phyloP scores from a whole-genome alignment of 169 alveolate species.

The Sarcocystis neurona region DNA sequence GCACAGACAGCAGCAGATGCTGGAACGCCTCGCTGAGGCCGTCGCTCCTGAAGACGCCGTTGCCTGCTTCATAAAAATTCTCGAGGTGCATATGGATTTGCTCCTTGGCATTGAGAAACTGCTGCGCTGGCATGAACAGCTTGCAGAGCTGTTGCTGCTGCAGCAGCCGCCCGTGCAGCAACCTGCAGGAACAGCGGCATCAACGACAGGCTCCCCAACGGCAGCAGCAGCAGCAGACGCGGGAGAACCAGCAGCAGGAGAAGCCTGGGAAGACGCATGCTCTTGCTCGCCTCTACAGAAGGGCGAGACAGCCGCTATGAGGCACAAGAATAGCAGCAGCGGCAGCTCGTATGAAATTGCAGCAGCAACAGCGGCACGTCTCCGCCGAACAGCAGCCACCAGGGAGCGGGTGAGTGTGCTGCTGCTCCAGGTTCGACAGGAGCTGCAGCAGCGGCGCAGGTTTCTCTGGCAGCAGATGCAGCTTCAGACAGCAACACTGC shows the following conservation, averaged over 20 bases:
- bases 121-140: background rate
- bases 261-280: background rate
- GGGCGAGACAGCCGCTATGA: too few relatives aligned
- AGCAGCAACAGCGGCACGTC: background rate
- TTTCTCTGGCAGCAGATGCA: constrained; percentile 4
- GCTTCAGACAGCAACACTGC: constrained; percentile 12
- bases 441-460: constrained; percentile 20
- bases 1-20: too few relatives aligned
- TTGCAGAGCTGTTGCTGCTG: background rate
- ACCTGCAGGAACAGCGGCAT: background rate
- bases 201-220: background rate
- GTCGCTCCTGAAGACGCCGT: background rate
- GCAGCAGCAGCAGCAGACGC: background rate
- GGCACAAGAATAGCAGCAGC: too few relatives aligned
- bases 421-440: constrained; percentile 41
- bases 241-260: background rate
- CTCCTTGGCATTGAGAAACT: background rate
- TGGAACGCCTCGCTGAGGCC: background rate
- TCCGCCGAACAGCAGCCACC: background rate
- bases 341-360: background rate
- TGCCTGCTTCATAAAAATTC: background rate
- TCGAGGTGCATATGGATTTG: constrained; percentile 11
- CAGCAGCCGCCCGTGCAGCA: background rate
- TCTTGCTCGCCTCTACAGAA: too few relatives aligned
- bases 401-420: constrained; percentile 8